Base-by-base conservation (phyloP, 1,139 yeast genomes). In the Debaryomyces udenii region DNA sequence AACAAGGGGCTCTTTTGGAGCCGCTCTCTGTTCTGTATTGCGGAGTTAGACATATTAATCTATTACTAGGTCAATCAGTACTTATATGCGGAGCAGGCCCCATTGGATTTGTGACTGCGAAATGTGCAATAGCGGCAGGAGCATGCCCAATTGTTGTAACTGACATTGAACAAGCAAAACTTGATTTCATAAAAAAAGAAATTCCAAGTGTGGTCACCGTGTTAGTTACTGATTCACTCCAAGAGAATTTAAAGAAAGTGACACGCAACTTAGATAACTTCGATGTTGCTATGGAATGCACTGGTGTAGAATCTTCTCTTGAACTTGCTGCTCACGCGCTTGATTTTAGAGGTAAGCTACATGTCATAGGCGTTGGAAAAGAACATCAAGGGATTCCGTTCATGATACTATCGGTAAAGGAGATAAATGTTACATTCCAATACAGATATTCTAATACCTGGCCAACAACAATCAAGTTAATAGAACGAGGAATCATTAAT, bases 361-460 rank as follows among this genome's bases (percentile, higher is more conserved):
- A 61, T 37, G 57, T 67, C 9, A 60, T 67, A 44, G 72, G 73
- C 38, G 70, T 67, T 6, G 70, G 71, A 23, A 55, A 53, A 41
- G 53, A 48, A 20, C 51, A 62, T 39, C 60, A 64, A 49, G 59
- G 60, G 36, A 61, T 66, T 53, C 71, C 71, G 41, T 65, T 66
- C 52, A 66, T 66, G 71, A 63, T 61, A 35, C 49, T 65, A 14
- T 66, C 71, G 3, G 52, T 66, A 7, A 68, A 63, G 23, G 71
- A 66, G 41, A 57, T 66, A 31, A 66, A 64, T 42, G 60, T 66
- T 33, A 63, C 60, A 38, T 65, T 66, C 44, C 64, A 64, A 45
- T 65, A 66, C 50, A 59, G 72, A 50, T 66, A 66, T 46, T 64
- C 66, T 32, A 67, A 63, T 40, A 58, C 70, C 11, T 66, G 70